A percentile compares a stretch with the other conserved stretches of the same genome.
phyloP scores from a whole-genome alignment of 2,329 filamentous ascomycete species.

The Pseudogymnoascus sp. region DNA sequence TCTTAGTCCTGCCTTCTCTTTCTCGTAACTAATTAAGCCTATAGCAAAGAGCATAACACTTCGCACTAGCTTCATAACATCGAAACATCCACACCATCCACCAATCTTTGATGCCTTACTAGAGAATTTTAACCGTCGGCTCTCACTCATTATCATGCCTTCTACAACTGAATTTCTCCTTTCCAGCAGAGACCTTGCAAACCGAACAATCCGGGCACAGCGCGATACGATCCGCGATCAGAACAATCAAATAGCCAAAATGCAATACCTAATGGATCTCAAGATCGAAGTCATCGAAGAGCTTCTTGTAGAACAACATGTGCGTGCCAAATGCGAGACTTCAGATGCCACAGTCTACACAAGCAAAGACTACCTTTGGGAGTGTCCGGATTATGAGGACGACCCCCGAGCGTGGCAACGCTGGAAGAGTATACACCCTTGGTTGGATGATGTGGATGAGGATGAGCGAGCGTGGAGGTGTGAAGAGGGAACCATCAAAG shows the following conservation, averaged over 20 bases:
- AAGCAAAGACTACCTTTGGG: background rate
- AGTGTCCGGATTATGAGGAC: background rate
- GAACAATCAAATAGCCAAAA: background rate
- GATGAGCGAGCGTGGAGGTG: background rate
- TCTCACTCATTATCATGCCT: background rate
- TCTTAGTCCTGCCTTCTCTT: background rate
- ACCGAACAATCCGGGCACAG: background rate
- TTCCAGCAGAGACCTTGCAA: background rate
- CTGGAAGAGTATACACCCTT: background rate
- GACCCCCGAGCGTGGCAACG: background rate
- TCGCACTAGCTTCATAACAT: background rate
- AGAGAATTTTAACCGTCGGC: background rate
- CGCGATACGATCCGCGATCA: background rate
- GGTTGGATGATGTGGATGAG: background rate
- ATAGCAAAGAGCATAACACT: background rate
- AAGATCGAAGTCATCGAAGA: background rate
- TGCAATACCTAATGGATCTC: background rate
- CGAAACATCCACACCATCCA: background rate
- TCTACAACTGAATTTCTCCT: background rate
- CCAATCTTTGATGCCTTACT: background rate
- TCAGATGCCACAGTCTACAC: background rate
- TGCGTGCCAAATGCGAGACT: background rate
- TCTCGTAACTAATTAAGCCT: background rate
- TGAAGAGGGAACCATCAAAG: background rate
- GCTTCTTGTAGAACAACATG: background rate